A percentile compares a stretch with the other conserved stretches of the same genome.
phyloP scores from a whole-genome alignment of 768 basidiomycete species.

The Boletus vermiculosoides region DNA sequence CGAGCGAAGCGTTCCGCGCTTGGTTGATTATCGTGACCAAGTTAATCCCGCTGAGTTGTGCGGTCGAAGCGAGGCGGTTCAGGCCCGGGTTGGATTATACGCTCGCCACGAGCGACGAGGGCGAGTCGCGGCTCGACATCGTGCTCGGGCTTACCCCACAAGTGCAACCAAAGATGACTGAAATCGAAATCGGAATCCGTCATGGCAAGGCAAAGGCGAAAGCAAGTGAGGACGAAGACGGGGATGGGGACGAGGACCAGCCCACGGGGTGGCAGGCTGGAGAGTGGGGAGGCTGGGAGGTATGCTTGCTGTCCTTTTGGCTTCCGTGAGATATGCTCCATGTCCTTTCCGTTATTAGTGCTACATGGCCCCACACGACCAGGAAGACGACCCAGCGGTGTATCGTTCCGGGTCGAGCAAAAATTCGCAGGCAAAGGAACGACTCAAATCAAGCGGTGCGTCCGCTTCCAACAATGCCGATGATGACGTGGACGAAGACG shows the following conservation, averaged over 20 bases:
- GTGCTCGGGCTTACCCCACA: constrained; percentile 84
- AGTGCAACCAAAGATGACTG: constrained; percentile 28
- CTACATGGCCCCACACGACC: constrained; percentile 93
- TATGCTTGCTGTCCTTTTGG: constrained; percentile 34
- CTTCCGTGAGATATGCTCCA: background rate
- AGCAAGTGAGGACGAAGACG: constrained; percentile 19
- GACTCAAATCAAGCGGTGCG: constrained; percentile 9
- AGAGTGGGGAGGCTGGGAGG: constrained; percentile 95
- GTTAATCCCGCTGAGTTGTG: constrained; percentile 68
- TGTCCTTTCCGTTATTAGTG: constrained; percentile 47
- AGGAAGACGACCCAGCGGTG: constrained; percentile 93
- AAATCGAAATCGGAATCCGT: constrained; percentile 2
- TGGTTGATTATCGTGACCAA: constrained; percentile 78
- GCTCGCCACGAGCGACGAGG: constrained; percentile 83
- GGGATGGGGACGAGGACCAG: constrained; percentile 30
- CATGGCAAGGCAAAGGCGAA: constrained; percentile 33
- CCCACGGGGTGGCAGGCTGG: constrained; percentile 63
- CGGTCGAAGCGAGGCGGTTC: constrained; percentile 83
- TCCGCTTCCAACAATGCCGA: constrained; percentile 15
- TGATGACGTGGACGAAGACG: constrained; percentile 28
- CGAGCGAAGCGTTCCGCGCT: constrained; percentile 81
- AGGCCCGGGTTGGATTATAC: constrained; percentile 94
- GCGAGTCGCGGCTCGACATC: constrained; percentile 79
- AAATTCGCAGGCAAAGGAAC: constrained; percentile 24
- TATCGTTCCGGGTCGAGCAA: constrained; percentile 66